These are phyloP conservation scores for Amyloporia xantha DNA, from an alignment of 768 basidiomycete species.

Conservation along the genomic window DNA sequence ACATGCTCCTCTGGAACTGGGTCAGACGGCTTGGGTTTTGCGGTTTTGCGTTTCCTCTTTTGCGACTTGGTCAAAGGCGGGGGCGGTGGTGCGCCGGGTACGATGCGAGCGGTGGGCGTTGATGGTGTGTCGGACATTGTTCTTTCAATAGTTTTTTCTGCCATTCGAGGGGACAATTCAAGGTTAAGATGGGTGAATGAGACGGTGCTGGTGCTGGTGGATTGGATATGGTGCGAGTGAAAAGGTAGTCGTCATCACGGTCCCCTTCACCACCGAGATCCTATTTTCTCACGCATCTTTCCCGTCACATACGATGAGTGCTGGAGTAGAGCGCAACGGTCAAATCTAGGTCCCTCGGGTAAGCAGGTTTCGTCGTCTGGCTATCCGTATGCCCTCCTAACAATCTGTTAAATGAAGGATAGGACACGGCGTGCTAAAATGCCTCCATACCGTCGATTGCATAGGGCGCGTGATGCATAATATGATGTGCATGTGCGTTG, in stretches of 20 bases:
- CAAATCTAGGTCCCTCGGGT: too few relatives aligned
- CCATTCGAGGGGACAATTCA: background rate
- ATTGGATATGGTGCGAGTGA: background rate
- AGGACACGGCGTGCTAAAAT: too few relatives aligned
- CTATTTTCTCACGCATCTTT: conserved; percentile 1
- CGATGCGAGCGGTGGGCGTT: conserved; percentile 39
- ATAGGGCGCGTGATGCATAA: too few relatives aligned
- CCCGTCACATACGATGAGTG: background rate
- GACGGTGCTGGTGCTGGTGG: background rate
- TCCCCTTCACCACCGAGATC: background rate
- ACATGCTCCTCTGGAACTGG: conserved; percentile 35
- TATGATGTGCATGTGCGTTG: too few relatives aligned
- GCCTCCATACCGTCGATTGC: too few relatives aligned
- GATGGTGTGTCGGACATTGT: conserved; percentile 30
- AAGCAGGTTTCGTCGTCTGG: too few relatives aligned
- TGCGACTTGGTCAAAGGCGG: conserved; percentile 47
- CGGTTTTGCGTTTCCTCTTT: conserved; percentile 62
- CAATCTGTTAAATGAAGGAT: too few relatives aligned
- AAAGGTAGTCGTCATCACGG: background rate
- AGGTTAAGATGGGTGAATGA: background rate
- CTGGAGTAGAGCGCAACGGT: too few relatives aligned
- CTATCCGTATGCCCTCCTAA: too few relatives aligned
- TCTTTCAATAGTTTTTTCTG: background rate
- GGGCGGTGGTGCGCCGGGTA: conserved; percentile 75
- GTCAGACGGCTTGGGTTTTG: conserved; percentile 26